Percentiles rank a stretch among this genome's conserved stretches.
phyloP scores from a whole-genome alignment of 257 asterid genomes.

The Oldenlandia corymbosa region DNA sequence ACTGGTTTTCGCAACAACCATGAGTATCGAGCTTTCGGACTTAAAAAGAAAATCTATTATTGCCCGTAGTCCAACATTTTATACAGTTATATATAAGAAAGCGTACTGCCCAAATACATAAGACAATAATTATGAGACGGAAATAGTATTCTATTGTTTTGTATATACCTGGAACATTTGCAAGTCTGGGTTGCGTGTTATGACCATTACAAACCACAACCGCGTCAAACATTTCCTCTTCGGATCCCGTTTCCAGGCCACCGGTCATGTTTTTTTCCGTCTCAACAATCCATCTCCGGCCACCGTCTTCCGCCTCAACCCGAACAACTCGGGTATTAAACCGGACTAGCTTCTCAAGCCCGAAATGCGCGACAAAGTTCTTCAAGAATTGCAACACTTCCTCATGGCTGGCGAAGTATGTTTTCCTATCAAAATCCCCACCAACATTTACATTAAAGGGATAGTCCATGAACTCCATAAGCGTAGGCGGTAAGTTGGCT shows the following conservation, averaged over 20 bases:
- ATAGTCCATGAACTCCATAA: constrained; percentile 16
- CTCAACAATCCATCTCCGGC: constrained; percentile 43
- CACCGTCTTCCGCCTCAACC: constrained; percentile 28
- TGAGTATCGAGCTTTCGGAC: no score
- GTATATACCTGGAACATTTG: constrained; percentile 22
- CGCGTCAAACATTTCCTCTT: constrained; percentile 12
- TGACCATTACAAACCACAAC: constrained; percentile 31
- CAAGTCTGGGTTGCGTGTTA: constrained; percentile 17
- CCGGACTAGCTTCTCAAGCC: constrained; percentile 34
- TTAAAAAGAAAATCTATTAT: no score
- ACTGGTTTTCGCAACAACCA: no score
- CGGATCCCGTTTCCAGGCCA: background rate
- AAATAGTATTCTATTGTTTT: background rate
- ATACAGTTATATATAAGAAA: no score
- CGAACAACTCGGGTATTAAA: constrained; percentile 35
- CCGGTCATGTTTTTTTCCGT: constrained; percentile 5
- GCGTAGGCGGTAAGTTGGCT: constrained; percentile 7
- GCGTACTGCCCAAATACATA: no score
- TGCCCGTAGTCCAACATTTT: no score
- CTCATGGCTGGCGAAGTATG: constrained; percentile 10
- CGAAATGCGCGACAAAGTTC: constrained; percentile 33
- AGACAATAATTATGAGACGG: no score
- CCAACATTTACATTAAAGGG: background rate
- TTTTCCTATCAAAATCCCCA: background rate
- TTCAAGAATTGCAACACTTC: constrained; percentile 24